phyloP scores from a whole-genome alignment of 495 filamentous ascomycete species.

The Trichoderma orchidacearum region DNA sequence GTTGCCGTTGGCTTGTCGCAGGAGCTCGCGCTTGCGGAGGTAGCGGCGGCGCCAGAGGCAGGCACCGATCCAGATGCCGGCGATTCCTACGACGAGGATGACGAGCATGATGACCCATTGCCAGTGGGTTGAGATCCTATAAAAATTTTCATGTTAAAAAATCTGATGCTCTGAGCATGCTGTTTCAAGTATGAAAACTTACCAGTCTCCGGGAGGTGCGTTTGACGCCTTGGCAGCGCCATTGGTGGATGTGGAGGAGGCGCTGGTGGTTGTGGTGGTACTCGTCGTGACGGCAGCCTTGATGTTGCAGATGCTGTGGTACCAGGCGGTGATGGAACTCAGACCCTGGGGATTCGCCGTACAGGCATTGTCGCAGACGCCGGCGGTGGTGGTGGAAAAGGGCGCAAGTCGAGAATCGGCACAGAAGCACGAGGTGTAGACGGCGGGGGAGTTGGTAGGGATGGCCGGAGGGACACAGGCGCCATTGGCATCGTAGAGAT shows the following conservation, averaged over 20 bases:
- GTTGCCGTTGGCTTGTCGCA: slow-evolving; percentile 15
- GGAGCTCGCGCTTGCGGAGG: slow-evolving; percentile 35
- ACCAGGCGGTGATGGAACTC: slow-evolving; percentile 33
- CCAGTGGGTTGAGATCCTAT: slow-evolving; percentile 35
- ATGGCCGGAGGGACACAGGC: slow-evolving; percentile 32
- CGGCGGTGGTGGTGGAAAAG: slow-evolving; percentile 24
- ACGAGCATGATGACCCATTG: slow-evolving; percentile 45
- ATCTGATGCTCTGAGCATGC: too few species aligned
- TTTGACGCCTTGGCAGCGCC: neutral
- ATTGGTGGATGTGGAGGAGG: neutral
- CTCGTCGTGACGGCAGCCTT: neutral
- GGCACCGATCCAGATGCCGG: slow-evolving; percentile 38
- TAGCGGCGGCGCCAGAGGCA: slow-evolving; percentile 38
- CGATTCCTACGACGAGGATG: slow-evolving; percentile 34
- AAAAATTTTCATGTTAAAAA: too few species aligned
- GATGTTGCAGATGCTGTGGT: slow-evolving; percentile 26
- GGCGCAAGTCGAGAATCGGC: slow-evolving; percentile 21
- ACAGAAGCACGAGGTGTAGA: slow-evolving; percentile 34
- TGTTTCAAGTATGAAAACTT: too few species aligned
- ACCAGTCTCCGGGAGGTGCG: slow-evolving; percentile 11
- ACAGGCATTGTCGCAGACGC: slow-evolving; percentile 26
- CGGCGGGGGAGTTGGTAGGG: slow-evolving; percentile 10
- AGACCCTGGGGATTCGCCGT: slow-evolving; percentile 18
- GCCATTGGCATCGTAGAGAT: slow-evolving; percentile 41
- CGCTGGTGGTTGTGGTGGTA: neutral